Conservation (phyloP, 768 basidiomycete species). For the Hypholoma sublateritium region DNA sequence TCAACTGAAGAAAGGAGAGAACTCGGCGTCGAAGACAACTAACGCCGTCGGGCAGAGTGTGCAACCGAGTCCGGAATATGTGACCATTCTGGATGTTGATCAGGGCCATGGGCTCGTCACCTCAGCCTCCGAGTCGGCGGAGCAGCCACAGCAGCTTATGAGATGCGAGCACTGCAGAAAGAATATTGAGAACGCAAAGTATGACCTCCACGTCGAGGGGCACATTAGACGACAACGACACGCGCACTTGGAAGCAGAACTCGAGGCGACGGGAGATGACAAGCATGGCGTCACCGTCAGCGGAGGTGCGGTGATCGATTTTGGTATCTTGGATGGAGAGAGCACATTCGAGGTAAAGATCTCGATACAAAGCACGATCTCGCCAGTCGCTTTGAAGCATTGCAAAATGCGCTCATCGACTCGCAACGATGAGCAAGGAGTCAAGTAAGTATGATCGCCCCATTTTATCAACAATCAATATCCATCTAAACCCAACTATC, state of each 20-base stretch:
- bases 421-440: neutral
- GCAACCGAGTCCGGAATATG: too few relatives aligned
- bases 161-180: conserved; percentile 25
- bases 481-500: neutral
- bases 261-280: conserved; percentile 44
- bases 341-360: conserved; percentile 26
- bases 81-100: neutral
- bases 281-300: conserved; percentile 46
- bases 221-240: conserved; percentile 29
- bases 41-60: neutral
- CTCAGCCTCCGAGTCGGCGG: neutral
- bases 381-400: conserved; percentile 20
- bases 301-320: conserved; percentile 40
- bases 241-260: conserved; percentile 28
- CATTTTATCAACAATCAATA: too few relatives aligned
- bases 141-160: conserved; percentile 8
- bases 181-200: conserved; percentile 20
- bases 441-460: conserved; percentile 18
- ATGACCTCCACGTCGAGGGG: conserved; percentile 27
- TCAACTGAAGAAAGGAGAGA: neutral
- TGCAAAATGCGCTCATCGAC: conserved; percentile 21
- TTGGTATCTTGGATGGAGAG: conserved; percentile 42
- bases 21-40: neutral
- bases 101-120: neutral
- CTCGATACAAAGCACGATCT: conserved; percentile 24